These are phyloP conservation scores for Podosphaera leucotricha DNA, from an alignment of 2,329 filamentous ascomycete genomes.

Conservation along the genomic window DNA sequence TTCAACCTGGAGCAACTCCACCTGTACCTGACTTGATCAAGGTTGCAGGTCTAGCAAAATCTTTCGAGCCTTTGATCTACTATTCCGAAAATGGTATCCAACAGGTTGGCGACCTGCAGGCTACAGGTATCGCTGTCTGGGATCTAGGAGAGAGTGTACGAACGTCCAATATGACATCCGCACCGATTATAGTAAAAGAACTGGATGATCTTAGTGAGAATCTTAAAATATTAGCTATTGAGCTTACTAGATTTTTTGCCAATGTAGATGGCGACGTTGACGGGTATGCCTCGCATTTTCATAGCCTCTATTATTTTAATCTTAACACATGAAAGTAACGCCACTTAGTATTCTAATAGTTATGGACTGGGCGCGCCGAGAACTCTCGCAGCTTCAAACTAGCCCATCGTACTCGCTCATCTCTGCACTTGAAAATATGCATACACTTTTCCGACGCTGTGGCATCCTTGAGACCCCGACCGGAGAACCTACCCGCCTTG, in stretches of 20 bases:
- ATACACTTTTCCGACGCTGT: constrained; percentile 45
- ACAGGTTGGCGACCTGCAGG: constrained; percentile 71
- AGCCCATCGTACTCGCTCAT: constrained; percentile 39
- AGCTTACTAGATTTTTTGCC: constrained; percentile 79
- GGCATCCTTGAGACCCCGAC: constrained; percentile 32
- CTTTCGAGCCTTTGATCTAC: constrained; percentile 84
- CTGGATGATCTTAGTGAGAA: constrained; percentile 70
- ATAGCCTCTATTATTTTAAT: background rate
- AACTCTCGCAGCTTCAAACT: constrained; percentile 46
- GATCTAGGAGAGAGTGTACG: constrained; percentile 81
- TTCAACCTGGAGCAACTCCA: constrained; percentile 40
- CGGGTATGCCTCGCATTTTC: constrained; percentile 24
- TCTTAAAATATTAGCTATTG: constrained; percentile 60
- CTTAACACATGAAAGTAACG: background rate
- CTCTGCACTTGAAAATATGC: constrained; percentile 59
- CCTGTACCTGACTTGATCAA: constrained; percentile 73
- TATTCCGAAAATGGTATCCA: constrained; percentile 76
- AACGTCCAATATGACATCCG: constrained; percentile 74
- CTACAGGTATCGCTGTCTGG: constrained; percentile 83
- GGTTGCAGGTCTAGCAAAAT: constrained; percentile 67
- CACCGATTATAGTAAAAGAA: constrained; percentile 61
- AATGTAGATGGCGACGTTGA: constrained; percentile 87
- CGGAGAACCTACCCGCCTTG: constrained; percentile 42
- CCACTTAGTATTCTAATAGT: constrained; percentile 46
- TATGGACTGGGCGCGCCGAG: constrained; percentile 87